Conservation (phyloP, 768 basidiomycete genomes). For the Tulasnella sp. region DNA sequence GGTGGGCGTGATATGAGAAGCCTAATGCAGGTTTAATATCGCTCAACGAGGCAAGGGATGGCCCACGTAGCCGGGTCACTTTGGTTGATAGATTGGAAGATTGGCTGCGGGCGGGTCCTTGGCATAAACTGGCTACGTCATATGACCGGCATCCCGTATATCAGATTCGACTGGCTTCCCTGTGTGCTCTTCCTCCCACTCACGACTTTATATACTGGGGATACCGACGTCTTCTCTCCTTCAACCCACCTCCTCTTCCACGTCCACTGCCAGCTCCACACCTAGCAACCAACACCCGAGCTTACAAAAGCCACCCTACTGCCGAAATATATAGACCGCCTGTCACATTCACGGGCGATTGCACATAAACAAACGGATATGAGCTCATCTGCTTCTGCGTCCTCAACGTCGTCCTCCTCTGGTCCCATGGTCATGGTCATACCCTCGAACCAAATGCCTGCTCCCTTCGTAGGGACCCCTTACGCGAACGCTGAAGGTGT, state of each 20-base stretch:
- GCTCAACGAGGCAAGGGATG: too few species aligned
- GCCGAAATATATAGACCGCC: not conserved
- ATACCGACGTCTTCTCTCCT: too few species aligned
- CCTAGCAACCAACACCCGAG: not conserved
- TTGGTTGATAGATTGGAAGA: too few species aligned
- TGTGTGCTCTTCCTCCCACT: too few species aligned
- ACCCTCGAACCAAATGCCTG: not conserved
- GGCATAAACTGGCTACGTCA: too few species aligned
- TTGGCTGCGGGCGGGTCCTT: too few species aligned
- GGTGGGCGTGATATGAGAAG: too few species aligned
- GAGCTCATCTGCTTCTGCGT: not conserved
- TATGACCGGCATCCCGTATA: too few species aligned
- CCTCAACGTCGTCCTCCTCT: not conserved
- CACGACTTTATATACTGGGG: too few species aligned
- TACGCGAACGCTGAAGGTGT: conserved; percentile 5
- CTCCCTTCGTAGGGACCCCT: conserved; percentile 8
- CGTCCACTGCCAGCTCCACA: not conserved
- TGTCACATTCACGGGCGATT: not conserved
- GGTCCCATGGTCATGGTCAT: not conserved
- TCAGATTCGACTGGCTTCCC: too few species aligned
- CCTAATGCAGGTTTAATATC: too few species aligned
- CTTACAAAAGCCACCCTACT: not conserved
- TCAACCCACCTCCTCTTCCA: not conserved
- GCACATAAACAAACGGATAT: not conserved
- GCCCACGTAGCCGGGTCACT: too few species aligned